Evolutionary conservation across 768 basidiomycete genomes (phyloP).

Genomic region (Lactarius evosmus): DNA sequence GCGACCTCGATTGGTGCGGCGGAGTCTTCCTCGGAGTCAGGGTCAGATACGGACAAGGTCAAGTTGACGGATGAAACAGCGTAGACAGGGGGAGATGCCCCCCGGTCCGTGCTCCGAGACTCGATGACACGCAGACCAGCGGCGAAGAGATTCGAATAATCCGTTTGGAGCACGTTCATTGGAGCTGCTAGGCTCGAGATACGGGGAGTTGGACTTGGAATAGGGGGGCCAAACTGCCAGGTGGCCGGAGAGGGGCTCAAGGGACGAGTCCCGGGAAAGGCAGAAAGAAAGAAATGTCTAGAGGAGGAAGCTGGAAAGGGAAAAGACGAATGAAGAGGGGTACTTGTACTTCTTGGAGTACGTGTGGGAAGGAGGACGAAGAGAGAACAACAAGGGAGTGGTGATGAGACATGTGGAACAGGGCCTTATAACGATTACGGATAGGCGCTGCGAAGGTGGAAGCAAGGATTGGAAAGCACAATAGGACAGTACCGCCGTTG

Average conservation of each 20-base stretch:
- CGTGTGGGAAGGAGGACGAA: neutral
- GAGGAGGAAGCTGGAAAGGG: slow-evolving; percentile 20
- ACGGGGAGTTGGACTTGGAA: neutral
- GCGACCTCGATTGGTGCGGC: neutral
- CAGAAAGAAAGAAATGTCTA: neutral
- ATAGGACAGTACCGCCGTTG: neutral
- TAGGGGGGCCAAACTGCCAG: neutral
- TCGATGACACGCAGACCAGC: slow-evolving; percentile 25
- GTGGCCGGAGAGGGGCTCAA: slow-evolving; percentile 4
- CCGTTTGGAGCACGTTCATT: slow-evolving; percentile 18
- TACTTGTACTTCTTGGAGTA: slow-evolving; percentile 19
- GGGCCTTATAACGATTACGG: slow-evolving; percentile 23
- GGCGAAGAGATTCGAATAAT: slow-evolving; percentile 27
- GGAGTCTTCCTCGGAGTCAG: neutral
- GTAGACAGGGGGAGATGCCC: neutral
- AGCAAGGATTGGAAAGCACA: neutral
- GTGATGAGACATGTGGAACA: neutral
- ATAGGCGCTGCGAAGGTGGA: slow-evolving; percentile 18
- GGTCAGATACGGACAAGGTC: neutral
- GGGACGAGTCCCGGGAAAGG: slow-evolving; percentile 8
- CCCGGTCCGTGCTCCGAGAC: slow-evolving; percentile 9
- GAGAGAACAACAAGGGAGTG: slow-evolving; percentile 16
- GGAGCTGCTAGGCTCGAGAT: neutral
- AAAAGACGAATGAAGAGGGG: slow-evolving; percentile 13
- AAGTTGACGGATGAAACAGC: neutral